A percentile compares a stretch with the other conserved stretches of the same genome.
These are phyloP conservation scores for Akanthomyces muscarius DNA, from an alignment of 2,329 filamentous ascomycete genomes.

Conservation along the genomic window DNA sequence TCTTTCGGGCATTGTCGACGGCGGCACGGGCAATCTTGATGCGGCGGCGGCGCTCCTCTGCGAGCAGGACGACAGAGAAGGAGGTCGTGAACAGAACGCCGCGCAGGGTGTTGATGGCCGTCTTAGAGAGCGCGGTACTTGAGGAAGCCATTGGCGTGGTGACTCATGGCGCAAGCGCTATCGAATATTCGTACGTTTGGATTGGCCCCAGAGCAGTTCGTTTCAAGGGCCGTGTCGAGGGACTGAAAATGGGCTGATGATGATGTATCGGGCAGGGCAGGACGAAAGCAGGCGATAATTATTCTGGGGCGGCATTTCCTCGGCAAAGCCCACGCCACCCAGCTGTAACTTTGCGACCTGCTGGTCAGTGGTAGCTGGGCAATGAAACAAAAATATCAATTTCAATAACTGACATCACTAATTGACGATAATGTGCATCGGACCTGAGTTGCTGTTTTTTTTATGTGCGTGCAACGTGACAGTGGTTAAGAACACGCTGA, in stretches of 20 bases:
- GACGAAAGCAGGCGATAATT: constrained; percentile 7
- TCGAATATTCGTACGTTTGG: neutral
- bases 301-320: constrained; percentile 16
- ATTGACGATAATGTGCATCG: too few relatives aligned
- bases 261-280: neutral
- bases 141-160: constrained; percentile 40
- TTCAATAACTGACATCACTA: neutral
- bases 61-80: constrained; percentile 51
- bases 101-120: constrained; percentile 52
- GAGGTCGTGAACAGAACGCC: constrained; percentile 54
- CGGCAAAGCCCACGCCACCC: neutral
- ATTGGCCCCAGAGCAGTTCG: neutral
- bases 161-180: constrained; percentile 16
- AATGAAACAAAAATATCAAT: neutral
- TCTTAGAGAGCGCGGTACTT: constrained; percentile 50
- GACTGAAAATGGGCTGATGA: constrained; percentile 9
- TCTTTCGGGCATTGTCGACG: constrained; percentile 49
- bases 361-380: too few relatives aligned
- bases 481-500: too few relatives aligned
- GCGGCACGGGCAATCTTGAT: constrained; percentile 48
- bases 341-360: neutral
- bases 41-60: constrained; percentile 54
- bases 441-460: too few relatives aligned
- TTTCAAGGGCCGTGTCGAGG: constrained; percentile 1
- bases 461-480: neutral